Base-by-base conservation (phyloP, 495 filamentous ascomycete genomes). In the Penicillium dipodomyicola region DNA sequence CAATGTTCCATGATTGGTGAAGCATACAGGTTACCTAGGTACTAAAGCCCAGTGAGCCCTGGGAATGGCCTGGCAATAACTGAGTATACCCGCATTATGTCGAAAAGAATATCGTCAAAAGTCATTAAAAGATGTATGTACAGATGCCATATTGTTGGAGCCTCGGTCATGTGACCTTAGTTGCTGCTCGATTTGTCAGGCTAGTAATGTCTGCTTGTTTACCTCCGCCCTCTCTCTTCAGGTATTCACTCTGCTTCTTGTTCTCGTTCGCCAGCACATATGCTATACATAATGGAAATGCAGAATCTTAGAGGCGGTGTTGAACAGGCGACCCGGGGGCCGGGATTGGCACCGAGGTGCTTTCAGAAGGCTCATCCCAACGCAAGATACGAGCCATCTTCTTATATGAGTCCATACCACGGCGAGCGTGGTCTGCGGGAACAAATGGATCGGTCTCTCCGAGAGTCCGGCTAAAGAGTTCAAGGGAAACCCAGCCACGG, bases 401-500 rank as follows among this genome's bases (percentile, higher is more conserved):
- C 55, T 70, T 71, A 85, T 87, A 92, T 49, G 82, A 81, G 47
- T 74, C 71, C 23, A 80, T 80, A 2, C 84, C 90, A 51, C 88
- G 73, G 40, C 69, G 71, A 14, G 89, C 89, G 68, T 91, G 83
- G 49, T 84, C 80, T 45, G 71, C 72, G 0, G 85, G 85, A 9
- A 87, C 83, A 0, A 65, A 67, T 23, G 75, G 57, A 32, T 80
- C 77, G 14, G 73, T 64, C 46, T 88, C 80, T 14, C 78, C 74
- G 72, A 91, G 81, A 29, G 80, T 82, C 39, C 85, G 73, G 64
- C 84, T 86, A 65, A 94, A 94, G 45, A 93, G 68, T 74, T 94
- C 89, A 62, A 91, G 77, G 58, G 84, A 87, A n/a, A 91, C 82
- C 87, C 87, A 91, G 0, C 89, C 89, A 49, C 84, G 73, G 60